Base-by-base conservation (phyloP, 2,329 filamentous ascomycete genomes). In the Exophiala lecanii-corni region DNA sequence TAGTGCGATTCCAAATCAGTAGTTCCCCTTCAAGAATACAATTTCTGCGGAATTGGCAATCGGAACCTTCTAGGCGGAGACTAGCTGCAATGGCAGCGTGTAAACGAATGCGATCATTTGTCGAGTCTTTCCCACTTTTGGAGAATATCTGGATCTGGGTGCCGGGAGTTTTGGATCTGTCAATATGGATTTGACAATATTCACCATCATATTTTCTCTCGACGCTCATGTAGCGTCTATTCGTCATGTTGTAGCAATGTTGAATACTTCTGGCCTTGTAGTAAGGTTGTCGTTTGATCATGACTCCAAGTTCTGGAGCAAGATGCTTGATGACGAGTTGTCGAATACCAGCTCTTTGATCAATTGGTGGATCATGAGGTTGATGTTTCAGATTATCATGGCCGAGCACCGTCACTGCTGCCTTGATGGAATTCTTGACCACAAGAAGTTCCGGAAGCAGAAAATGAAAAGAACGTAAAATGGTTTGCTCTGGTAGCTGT, bases 41-140 rank as follows among this genome's bases (percentile, higher is more conserved):
- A 4, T 75, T 74, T 5, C 66, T 68, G 18, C 71, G 73, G 50
- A 94, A 63, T 9, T 66, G 73, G 59, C 84, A 84, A 5, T 73
- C 68, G 0, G 70, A 49, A 1, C 66, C 64, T 2, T 79, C 79
- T 23, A 94, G 70, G 5, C 71, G 71, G 4, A 94, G 67, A 3
- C 82, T 82, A 3, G 79, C 67, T 30, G 73, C 70, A 43, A 95
- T 79, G 1, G 74, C 74, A 2, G 74, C 72, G 41, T 85, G 80
- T 16, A 94, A 62, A 1, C 68, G 70, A 9, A 62, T 55, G 23
- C 84, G 76, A 60, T 94, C 89, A 39, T 67, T 59, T 0, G 88
- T 95, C 33, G 88, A 91, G 53, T 95, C 86, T 59, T 92, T 94
- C 45, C 89, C 87, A 56, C 87, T 92, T 60, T 95, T 96, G 7